Evolutionary conservation across 1,284 basidiomycete species (phyloP), one percentile per base, ranked within the genome.

Genomic region (Meira miltonrushii): DNA sequence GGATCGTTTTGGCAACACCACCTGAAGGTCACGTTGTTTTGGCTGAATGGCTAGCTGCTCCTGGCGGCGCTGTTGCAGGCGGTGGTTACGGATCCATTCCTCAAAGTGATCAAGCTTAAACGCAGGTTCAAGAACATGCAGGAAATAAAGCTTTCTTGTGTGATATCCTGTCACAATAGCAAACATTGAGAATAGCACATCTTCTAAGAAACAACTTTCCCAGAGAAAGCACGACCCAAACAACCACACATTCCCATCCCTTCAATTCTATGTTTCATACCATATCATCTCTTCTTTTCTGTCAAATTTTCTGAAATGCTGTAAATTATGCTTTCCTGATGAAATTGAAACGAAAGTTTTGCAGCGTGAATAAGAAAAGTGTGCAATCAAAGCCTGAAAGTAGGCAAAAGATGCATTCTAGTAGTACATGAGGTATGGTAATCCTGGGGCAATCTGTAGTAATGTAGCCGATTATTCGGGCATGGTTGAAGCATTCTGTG

Each of bases 11-110:
- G 15, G 68, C 64, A 41, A 64, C 62, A 17, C 69, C 69, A 1
- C 65, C 46, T 48, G 46, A 71, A 67, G 69, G 67, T 25, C 66
- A 71, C 38, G 67, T 69, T 17, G 61, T 71, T 25, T 64, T 71
- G 19, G 67, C 69, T 51, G 69, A 69, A 61, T 54, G 54, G 47
- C 52, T 62, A 9, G 61, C 62, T 55, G 62, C 64, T 17, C 68
- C 69, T 17, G 61, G 61, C 39, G 69, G 65, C 19, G 53, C 58
- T 37, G 59, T 66, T 13, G 58, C 62, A 15, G 60, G 63, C 11
- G 66, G 68, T 23, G 62, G 63, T 49, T 71, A 71, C 59, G 68
- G 67, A 33, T 65, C 69, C 41, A 66, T 70, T 39, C 55, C 50
- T 1, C 66, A 65, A 7, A 62, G 66, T 54, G 69, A 71, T 49